These are phyloP conservation scores for Periconia sp. DNA, from an alignment of 2,329 filamentous ascomycete genomes.

Conservation along the genomic window DNA sequence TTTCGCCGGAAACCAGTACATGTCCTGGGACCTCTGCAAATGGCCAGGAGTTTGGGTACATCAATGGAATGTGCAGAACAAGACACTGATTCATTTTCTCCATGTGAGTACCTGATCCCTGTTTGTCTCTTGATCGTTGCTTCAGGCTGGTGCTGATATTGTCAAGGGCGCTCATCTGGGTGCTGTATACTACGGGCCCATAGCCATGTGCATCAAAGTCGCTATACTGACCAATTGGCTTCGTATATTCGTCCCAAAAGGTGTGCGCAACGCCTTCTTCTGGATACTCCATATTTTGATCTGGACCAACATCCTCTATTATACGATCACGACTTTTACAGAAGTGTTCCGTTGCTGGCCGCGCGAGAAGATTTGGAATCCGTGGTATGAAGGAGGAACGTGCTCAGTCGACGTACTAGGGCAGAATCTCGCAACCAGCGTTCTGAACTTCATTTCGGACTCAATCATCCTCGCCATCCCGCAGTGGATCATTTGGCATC, in stretches of 20 bases:
- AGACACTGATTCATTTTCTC: not conserved
- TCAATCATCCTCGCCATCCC: constrained; percentile 41
- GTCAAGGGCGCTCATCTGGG: constrained; percentile 1
- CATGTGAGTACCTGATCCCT: not conserved
- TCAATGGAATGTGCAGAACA: not conserved
- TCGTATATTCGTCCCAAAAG: constrained; percentile 9
- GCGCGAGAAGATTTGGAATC: constrained; percentile 13
- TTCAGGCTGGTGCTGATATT: not conserved
- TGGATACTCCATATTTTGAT: constrained; percentile 8
- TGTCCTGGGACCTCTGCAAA: not conserved
- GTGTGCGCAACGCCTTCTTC: not conserved
- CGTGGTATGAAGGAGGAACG: constrained; percentile 18
- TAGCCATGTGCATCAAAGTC: constrained; percentile 8
- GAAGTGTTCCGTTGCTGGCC: constrained; percentile 7
- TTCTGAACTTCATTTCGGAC: constrained; percentile 42
- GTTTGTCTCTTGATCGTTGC: too few relatives aligned
- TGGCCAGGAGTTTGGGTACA: not conserved
- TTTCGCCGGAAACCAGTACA: not conserved
- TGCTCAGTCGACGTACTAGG: constrained; percentile 33
- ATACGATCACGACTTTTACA: not conserved
- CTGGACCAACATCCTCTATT: constrained; percentile 4
- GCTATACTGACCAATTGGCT: constrained; percentile 8
- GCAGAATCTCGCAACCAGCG: constrained; percentile 37
- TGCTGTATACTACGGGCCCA: constrained; percentile 4
- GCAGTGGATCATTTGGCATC: constrained; percentile 42